These are phyloP conservation scores for Tuber borchii DNA, from an alignment of 495 filamentous ascomycete genomes.

Conservation along the genomic window DNA sequence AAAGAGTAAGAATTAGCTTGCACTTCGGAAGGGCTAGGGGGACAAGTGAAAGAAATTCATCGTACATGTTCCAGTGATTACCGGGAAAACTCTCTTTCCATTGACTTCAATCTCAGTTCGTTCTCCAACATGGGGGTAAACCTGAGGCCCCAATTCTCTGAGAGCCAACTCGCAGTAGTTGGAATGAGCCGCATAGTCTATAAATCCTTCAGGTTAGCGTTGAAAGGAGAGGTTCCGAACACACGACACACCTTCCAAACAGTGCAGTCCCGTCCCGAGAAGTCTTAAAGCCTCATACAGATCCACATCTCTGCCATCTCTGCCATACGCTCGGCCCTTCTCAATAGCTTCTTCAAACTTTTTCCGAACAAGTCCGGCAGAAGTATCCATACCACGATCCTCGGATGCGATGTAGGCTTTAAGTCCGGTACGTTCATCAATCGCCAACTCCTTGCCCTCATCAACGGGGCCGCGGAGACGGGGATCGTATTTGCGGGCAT, in stretches of 20 bases:
- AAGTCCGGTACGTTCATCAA: constrained; percentile 68
- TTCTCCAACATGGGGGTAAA: constrained; percentile 81
- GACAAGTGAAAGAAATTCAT: not conserved
- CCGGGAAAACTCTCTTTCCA: constrained; percentile 67
- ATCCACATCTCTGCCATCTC: constrained; percentile 58
- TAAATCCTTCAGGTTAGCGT: not conserved
- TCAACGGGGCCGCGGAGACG: constrained; percentile 75
- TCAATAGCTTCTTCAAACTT: constrained; percentile 63
- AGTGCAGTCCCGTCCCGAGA: constrained; percentile 77
- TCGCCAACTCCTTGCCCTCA: constrained; percentile 65
- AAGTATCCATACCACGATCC: constrained; percentile 64
- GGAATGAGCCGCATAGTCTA: constrained; percentile 78
- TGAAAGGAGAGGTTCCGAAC: not conserved
- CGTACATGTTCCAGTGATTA: constrained; percentile 70
- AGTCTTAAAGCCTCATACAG: constrained; percentile 77
- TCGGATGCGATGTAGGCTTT: constrained; percentile 89
- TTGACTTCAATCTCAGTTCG: constrained; percentile 58
- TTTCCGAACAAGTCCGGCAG: constrained; percentile 63
- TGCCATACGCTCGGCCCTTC: constrained; percentile 62
- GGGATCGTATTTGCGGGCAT: constrained; percentile 70
- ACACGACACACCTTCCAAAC: constrained; percentile 57
- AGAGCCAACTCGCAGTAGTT: constrained; percentile 80
- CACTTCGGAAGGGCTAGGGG: not conserved
- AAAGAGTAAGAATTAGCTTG: constrained; percentile 41
- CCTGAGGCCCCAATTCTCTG: constrained; percentile 69